Percentiles rank a stretch among this genome's conserved stretches.
Evolutionary conservation across 805 yeast species (phyloP).

Genomic region (Yarrowia bubula): DNA sequence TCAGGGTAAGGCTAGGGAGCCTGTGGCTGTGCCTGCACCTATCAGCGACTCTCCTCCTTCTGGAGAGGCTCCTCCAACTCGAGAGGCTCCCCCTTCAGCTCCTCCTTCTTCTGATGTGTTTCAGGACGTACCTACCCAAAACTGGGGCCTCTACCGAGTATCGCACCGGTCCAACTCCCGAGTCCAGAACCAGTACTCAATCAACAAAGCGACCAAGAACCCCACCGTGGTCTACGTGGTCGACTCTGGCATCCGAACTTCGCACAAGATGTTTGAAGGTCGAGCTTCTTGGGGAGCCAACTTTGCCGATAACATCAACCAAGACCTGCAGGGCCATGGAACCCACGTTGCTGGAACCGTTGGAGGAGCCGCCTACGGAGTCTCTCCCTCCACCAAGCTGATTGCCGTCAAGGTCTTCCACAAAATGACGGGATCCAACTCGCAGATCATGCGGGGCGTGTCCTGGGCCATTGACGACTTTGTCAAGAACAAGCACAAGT

Average conservation of each 20-base stretch:
- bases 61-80: background rate
- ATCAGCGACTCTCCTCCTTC: background rate
- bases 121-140: background rate
- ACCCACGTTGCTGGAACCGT: constrained; percentile 63
- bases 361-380: constrained; percentile 52
- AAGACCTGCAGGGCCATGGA: constrained; percentile 58
- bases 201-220: background rate
- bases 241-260: constrained; percentile 54
- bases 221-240: constrained; percentile 48
- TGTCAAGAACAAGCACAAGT: constrained; percentile 31
- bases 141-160: constrained; percentile 3
- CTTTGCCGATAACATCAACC: constrained; percentile 44
- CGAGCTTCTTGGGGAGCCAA: constrained; percentile 58
- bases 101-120: background rate
- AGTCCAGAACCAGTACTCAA: background rate
- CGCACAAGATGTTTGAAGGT: constrained; percentile 54
- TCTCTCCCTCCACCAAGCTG: constrained; percentile 50
- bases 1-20: background rate
- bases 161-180: background rate
- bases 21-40: background rate
- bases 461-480: constrained; percentile 48
- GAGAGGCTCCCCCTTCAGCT: background rate
- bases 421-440: constrained; percentile 55
- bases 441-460: constrained; percentile 57
- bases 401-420: constrained; percentile 57